phyloP scores from a whole-genome alignment of 129 eudicot species.

The Chrysanthemum lavandulifolium region DNA sequence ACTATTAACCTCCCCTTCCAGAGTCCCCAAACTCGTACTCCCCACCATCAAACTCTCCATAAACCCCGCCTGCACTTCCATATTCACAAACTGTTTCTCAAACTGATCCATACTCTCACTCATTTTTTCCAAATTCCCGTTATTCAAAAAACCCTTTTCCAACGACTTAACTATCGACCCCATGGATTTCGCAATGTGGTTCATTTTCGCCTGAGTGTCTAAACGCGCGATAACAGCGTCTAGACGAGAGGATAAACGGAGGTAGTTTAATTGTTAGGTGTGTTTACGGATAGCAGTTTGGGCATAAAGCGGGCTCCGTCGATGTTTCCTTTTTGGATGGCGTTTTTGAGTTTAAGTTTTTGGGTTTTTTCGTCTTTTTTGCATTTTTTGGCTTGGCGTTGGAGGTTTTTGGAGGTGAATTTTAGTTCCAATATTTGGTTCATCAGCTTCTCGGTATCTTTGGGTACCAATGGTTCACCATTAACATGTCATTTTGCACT shows the following conservation, averaged over 20 bases:
- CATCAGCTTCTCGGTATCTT: conserved; percentile 94
- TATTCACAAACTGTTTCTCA: conserved; percentile 43
- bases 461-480: no score
- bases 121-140: conserved; percentile 56
- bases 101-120: conserved; percentile 21
- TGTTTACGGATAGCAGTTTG: conserved; percentile 94
- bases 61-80: conserved; percentile 96
- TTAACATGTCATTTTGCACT: no score
- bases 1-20: conserved; percentile 81
- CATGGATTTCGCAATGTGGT: conserved; percentile 51
- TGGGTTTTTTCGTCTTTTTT: conserved; percentile 89
- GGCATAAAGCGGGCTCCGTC: conserved; percentile 90
- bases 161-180: no score
- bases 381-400: conserved; percentile 80
- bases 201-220: conserved; percentile 95
- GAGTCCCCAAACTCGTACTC: conserved; percentile 79
- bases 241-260: conserved; percentile 83
- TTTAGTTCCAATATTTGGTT: conserved; percentile 93
- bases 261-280: no score
- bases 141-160: no score
- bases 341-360: conserved; percentile 77
- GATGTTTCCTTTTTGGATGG: conserved; percentile 87
- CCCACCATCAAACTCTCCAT: conserved; percentile 39
- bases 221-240: conserved; percentile 89
- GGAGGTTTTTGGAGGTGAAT: conserved; percentile 76